Evolutionary conservation across 116 monocot genomes (phyloP), one percentile per base, ranked within the genome.

Genomic region (Dioscorea cayenensis): DNA sequence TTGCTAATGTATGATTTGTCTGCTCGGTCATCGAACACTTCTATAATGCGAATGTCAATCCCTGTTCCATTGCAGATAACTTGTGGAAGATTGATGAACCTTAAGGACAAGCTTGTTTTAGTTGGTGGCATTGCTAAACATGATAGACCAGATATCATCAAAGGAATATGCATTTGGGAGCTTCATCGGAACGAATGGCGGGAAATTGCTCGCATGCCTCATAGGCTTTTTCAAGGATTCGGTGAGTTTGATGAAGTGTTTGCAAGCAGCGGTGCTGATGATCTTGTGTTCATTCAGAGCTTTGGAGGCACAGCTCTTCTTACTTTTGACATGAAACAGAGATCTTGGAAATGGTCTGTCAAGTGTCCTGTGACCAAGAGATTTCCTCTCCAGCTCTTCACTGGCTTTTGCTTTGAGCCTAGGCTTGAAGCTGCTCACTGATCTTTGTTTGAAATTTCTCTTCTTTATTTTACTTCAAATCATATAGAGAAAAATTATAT

Each of bases 231-330:
- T 60, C 93, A 93, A 67, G 97, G 97, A 5, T 97, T 97, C 63
- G 97, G 97, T 14, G 97, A 96, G 60, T 79, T 96, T 48, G 96
- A 96, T 71, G 96, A 96, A 71, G 96, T 96, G 7, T 96, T 96
- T 83, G 93, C 93, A 3, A 90, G 97, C 74, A 90, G 88, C 21
- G 97, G 97, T 9, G 76, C 81, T 7, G 85, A 84, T 49, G 84
- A 83, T 27, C 81, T 84, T 22, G 76, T 93, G 19, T 97, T 88
- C 64, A 97, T 97, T 20, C 97, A 97, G 74, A 90, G 93, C 79
- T 97, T 88, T 66, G 97, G 97, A 10, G 73, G 84, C 17, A 81
- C 97, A 3, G 82, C 88, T 22, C 73, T 97, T 64, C 90, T 97
- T 28, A 73, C 86, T 8, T 97, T 83, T 67, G 93, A 97, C 76